Evolutionary conservation across 176 grass and related monocot genomes (phyloP), one percentile per base, ranked within the genome.

Genomic region (Oryza australiensis): DNA sequence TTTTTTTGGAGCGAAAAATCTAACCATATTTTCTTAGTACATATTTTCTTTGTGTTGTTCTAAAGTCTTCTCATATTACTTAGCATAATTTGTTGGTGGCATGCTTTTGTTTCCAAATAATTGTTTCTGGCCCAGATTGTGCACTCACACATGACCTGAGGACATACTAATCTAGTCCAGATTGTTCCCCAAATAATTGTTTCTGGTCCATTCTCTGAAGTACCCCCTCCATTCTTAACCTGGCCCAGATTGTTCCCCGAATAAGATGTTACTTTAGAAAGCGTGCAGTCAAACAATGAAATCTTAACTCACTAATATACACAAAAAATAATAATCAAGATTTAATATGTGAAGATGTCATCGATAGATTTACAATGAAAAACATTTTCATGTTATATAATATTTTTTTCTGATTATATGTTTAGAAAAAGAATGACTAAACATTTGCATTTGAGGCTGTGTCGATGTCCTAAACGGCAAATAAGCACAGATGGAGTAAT

Each of bases 51-150:
- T 26, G 24, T 43, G 24, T 24, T 28, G 6, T 46, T 88, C 22
- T 59, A 26, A 59, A 57, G 24, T 70, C 29, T 24, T 80, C n/a
- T 68, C 64, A 34, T 70, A 11, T 38, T 70, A 30, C 30, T 57
- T 83, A 49, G 20, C 27, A 22, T 70, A 59, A 9, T 81, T 38
- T 6, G 48, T 51, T 67, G 22, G 37, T 73, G 55, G 3, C 16
- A 42, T 0, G 67, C 18, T 42, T 72, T 68, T 79, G 46, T 75
- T 72, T 37, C 78, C 64, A 8, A 80, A 62, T 73, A 62, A 34
- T 51, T 51, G 49, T 78, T 71, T 80, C 18, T 23, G 9, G 5
- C 75, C 68, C 64, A 80, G 70, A 75, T 80, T 41, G 43, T 69
- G 37, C 38, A 69, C 32, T 11, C 57, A 75, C 65, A 48, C 5